Percentiles rank a stretch among this genome's conserved stretches.
Evolutionary conservation across 192 early-diverging fungal genomes (phyloP).

Genomic region (Coemansia sp.): DNA sequence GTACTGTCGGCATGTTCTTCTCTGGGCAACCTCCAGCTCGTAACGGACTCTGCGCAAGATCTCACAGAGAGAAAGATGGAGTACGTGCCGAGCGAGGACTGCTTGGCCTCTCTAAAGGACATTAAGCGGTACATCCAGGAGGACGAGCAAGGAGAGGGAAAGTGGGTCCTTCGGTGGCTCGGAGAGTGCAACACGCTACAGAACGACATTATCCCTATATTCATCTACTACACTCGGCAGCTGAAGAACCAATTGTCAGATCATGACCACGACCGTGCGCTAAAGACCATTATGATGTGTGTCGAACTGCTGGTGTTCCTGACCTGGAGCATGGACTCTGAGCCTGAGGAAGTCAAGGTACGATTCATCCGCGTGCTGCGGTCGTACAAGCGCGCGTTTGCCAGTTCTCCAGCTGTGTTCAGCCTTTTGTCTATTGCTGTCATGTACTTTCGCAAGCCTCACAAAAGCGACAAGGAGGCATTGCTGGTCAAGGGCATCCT

Average conservation of each 20-base stretch:
- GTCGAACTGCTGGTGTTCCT: conserved; percentile 87
- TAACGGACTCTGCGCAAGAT: conserved; percentile 10
- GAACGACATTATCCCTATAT: conserved; percentile 79
- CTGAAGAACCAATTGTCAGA: conserved; percentile 26
- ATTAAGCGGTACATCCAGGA: conserved; percentile 82
- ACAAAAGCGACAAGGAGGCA: conserved; percentile 28
- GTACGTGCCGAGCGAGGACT: conserved; percentile 85
- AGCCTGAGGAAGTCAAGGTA: conserved; percentile 43
- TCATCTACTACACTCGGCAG: conserved; percentile 52
- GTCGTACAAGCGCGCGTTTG: conserved; percentile 77
- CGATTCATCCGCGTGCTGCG: conserved; percentile 60
- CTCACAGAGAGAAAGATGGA: conserved; percentile 38
- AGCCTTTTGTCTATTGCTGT: conserved; percentile 36
- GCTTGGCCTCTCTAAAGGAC: conserved; percentile 81
- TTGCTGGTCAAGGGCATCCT: conserved; percentile 62
- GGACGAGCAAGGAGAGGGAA: conserved; percentile 68
- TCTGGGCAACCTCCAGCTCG: conserved; percentile 74
- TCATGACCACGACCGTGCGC: conserved; percentile 21
- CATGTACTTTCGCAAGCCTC: conserved; percentile 29
- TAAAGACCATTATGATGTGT: conserved; percentile 47
- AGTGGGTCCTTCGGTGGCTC: conserved; percentile 66
- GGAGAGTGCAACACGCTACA: conserved; percentile 77
- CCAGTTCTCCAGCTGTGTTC: conserved; percentile 26
- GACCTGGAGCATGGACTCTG: conserved; percentile 80
- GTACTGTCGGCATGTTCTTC: conserved; percentile 83